phyloP scores from a whole-genome alignment of 2,329 filamentous ascomycete genomes.

The Aspergillus jensenii region DNA sequence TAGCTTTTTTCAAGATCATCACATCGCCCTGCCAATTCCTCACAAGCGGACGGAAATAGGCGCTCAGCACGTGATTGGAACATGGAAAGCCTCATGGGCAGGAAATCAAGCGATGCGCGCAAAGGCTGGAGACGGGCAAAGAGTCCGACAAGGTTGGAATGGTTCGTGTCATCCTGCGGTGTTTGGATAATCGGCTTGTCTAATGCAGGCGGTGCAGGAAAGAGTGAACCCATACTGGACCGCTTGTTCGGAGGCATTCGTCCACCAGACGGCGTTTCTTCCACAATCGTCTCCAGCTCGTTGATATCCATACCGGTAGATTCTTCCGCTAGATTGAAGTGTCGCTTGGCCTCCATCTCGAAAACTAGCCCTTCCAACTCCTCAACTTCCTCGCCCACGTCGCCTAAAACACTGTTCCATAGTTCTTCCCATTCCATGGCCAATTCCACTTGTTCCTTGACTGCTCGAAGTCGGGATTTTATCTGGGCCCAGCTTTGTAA shows the following conservation, averaged over 20 bases:
- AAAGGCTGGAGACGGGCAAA: constrained; percentile 96
- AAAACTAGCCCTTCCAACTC: constrained; percentile 79
- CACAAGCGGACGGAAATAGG: constrained; percentile 85
- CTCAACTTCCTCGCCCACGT: constrained; percentile 87
- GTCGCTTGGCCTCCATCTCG: constrained; percentile 95
- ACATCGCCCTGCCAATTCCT: constrained; percentile 77
- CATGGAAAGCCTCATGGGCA: constrained; percentile 88
- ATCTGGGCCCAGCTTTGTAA: constrained; percentile 82
- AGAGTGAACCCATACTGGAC: constrained; percentile 63
- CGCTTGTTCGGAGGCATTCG: constrained; percentile 58
- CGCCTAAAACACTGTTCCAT: constrained; percentile 89
- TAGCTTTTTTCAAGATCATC: constrained; percentile 78
- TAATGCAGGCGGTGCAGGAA: constrained; percentile 51
- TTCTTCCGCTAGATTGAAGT: constrained; percentile 70
- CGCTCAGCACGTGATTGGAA: constrained; percentile 76
- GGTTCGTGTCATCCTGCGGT: constrained; percentile 77
- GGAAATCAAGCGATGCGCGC: constrained; percentile 86
- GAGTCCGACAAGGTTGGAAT: constrained; percentile 81
- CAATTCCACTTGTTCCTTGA: constrained; percentile 89
- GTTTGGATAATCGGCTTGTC: constrained; percentile 45
- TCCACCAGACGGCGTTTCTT: constrained; percentile 69
- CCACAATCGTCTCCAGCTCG: constrained; percentile 88
- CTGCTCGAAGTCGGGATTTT: constrained; percentile 70
- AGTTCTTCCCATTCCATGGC: constrained; percentile 99
- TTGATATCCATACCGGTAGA: constrained; percentile 69